Conservation (phyloP, 768 basidiomycete genomes). For the Pisolithus tinctorius region DNA sequence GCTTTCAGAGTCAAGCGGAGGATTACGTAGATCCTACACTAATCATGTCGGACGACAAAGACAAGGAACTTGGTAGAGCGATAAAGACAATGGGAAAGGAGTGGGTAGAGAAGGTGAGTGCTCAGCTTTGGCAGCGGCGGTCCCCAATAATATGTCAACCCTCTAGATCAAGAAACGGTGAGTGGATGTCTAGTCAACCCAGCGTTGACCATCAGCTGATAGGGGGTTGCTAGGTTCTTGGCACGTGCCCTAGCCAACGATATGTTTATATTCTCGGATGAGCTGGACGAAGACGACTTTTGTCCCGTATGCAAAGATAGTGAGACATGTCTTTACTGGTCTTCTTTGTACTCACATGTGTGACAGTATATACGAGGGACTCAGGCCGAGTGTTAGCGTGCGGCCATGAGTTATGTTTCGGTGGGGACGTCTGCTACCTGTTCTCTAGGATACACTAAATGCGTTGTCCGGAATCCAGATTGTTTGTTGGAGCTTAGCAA, state of each 20-base stretch:
- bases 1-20: constrained; percentile 33
- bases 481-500: constrained; percentile 50
- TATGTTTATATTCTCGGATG: constrained; percentile 40
- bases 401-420: constrained; percentile 59
- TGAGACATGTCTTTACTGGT: constrained; percentile 21
- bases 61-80: constrained; percentile 55
- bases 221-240: constrained; percentile 28
- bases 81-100: constrained; percentile 37
- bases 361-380: constrained; percentile 38
- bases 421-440: constrained; percentile 24
- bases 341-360: not conserved
- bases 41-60: constrained; percentile 39
- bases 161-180: constrained; percentile 31
- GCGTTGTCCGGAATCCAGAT: constrained; percentile 27
- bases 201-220: not conserved
- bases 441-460: not conserved
- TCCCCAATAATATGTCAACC: not conserved
- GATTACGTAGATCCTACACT: constrained; percentile 46
- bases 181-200: not conserved
- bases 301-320: constrained; percentile 69
- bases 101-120: constrained; percentile 23
- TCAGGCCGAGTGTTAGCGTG: constrained; percentile 60
- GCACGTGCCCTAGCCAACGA: constrained; percentile 40
- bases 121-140: not conserved
- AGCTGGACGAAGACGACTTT: constrained; percentile 36